Evolutionary conservation across 164 flowering plant genomes (phyloP).

Genomic region (Chimonanthus salicifolius): DNA sequence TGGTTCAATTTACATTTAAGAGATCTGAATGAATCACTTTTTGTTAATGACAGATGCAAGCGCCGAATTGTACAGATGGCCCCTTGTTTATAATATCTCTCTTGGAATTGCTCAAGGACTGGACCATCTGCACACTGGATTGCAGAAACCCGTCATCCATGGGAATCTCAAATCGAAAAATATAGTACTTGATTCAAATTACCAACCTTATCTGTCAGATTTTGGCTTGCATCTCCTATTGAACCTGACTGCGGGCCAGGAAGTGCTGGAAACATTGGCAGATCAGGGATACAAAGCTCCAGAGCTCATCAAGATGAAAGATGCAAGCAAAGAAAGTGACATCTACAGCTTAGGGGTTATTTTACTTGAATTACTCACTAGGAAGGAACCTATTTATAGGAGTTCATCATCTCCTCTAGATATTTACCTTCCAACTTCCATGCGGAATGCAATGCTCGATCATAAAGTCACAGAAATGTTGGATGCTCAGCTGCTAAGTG

Average conservation of each 20-base stretch:
- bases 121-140: constrained; percentile 70
- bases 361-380: constrained; percentile 73
- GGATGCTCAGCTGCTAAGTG: constrained; percentile 43
- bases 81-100: constrained; percentile 47
- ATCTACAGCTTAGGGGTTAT: constrained; percentile 82
- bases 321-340: constrained; percentile 59
- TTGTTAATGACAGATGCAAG: constrained; percentile 39
- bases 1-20: background rate
- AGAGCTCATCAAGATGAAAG: constrained; percentile 91
- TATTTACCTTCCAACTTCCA: constrained; percentile 47
- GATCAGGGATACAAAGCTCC: constrained; percentile 90
- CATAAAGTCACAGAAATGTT: constrained; percentile 52
- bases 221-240: constrained; percentile 67
- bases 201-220: constrained; percentile 62
- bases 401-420: constrained; percentile 48
- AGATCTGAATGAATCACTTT: constrained; percentile 1
- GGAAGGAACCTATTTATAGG: constrained; percentile 56
- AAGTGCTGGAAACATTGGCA: constrained; percentile 72
- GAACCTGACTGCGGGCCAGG: constrained; percentile 62
- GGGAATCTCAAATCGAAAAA: constrained; percentile 91
- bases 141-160: constrained; percentile 59
- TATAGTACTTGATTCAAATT: constrained; percentile 48
- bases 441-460: constrained; percentile 58
- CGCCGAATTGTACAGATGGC: constrained; percentile 58
- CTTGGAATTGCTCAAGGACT: constrained; percentile 69